Base-by-base conservation (phyloP, 768 basidiomycete genomes). In the Naematelia encephala region DNA sequence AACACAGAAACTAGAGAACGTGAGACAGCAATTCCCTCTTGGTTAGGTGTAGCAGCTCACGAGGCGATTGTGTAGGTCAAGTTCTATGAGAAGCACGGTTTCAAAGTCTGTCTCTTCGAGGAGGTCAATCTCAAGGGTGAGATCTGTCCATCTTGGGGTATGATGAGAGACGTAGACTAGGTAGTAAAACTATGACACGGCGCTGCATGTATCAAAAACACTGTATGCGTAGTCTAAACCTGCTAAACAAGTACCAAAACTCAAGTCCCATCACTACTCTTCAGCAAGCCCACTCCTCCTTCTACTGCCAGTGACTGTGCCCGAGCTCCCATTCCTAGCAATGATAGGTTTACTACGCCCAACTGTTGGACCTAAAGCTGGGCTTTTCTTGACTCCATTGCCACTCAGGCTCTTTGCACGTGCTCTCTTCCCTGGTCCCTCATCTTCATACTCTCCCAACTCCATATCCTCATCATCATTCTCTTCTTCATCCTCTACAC, bases 371-470 rank as follows among this genome's bases (percentile, higher is more conserved):
- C 34, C 34, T 16, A 39, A 16, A 8, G 34, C 34, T 39, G 34
- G 34, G 16, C 34, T 39, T 16, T 39, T 39, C 34, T 39, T 39
- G 8, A 39, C 34, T 16, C 34, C 34, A 16, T 16, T 16, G 8
- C 34, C 34, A 16, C 34, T 39, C 8, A 39, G 34, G 25, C 48
- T 22, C 25, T 50, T 50, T 16, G 27, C 48, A 23, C 22, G 22
- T 16, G 54, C 26, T 50, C 44, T 21, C 57, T 56, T 11, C 45
- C 58, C 13, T 29, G 42, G 27, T 13, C 69, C 76, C 21, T 75
- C 78, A 12, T 68, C 72, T 12, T 77, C 77, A 13, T 72, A 76
- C 29, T 75, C 75, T 22, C 74, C 65, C 13, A 66, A 23, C 3
- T 70, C 74, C 70, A 42, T 73, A 76, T 67, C 77, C 78, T 76